phyloP scores from a whole-genome alignment of 495 filamentous ascomycete genomes.

The Astrothelium subdiscretum region DNA sequence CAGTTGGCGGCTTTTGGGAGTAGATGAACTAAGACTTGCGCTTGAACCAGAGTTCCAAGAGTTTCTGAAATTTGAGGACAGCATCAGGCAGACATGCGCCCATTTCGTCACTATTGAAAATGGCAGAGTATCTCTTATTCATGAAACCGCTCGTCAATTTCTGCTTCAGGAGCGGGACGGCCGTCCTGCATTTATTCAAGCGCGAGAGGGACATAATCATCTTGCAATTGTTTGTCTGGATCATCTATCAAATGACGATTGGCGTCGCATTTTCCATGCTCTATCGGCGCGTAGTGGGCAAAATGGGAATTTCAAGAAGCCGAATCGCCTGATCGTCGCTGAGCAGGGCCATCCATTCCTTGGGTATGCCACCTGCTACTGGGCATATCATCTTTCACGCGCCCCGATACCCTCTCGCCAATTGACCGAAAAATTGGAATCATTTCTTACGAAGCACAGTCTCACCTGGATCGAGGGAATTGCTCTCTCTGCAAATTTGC shows the following conservation, averaged over 20 bases:
- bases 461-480: slow-evolving; percentile 4
- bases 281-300: neutral
- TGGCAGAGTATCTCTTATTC: neutral
- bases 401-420: neutral
- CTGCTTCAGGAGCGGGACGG: neutral
- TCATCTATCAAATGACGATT: neutral
- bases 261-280: neutral
- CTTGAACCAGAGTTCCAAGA: slow-evolving; percentile 3
- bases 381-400: neutral
- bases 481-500: slow-evolving; percentile 3
- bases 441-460: slow-evolving; percentile 2
- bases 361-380: neutral
- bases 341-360: neutral
- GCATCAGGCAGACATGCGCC: slow-evolving; percentile 4
- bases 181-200: neutral
- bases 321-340: neutral
- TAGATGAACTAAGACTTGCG: slow-evolving; percentile 5
- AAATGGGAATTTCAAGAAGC: neutral
- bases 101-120: slow-evolving; percentile 2
- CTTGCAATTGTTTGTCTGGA: slow-evolving; percentile 2
- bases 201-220: neutral
- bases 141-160: slow-evolving; percentile 5
- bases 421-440: neutral
- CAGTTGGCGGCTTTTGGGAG: neutral
- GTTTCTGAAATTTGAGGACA: slow-evolving; percentile 6